Evolutionary conservation across 164 flowering plant genomes (phyloP).

Genomic region (Sextonia rubra): DNA sequence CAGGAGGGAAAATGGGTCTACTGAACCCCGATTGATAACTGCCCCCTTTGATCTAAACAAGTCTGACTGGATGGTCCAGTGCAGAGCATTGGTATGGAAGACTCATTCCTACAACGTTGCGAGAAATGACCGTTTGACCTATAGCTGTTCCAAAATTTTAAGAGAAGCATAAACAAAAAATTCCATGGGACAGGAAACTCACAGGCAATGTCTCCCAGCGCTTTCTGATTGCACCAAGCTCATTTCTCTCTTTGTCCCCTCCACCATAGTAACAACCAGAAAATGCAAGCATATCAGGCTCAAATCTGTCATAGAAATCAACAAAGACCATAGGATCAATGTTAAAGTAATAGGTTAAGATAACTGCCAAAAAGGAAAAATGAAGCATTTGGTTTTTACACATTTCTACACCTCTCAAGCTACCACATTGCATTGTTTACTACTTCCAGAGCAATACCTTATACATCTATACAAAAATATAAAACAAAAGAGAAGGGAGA

Average conservation of each 20-base stretch:
- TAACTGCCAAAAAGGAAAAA: neutral
- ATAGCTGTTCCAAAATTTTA: neutral
- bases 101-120: neutral
- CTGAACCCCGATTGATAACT: no score
- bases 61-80: no score
- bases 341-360: neutral
- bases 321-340: neutral
- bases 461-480: no score
- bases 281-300: conserved; percentile 98
- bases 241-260: conserved; percentile 83
- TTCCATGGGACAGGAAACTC: conserved; percentile 28
- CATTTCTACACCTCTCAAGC: no score
- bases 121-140: neutral
- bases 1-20: no score
- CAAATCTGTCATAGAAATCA: conserved; percentile 53
- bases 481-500: no score
- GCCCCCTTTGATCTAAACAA: no score
- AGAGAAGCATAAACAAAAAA: conserved; percentile 3
- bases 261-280: conserved; percentile 98
- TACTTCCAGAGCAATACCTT: no score
- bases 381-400: neutral
- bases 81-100: neutral
- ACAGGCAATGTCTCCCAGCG: conserved; percentile 97
- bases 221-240: conserved; percentile 81
- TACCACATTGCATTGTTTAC: no score